A percentile compares a stretch with the other conserved stretches of the same genome.
Conservation (phyloP, 179 eudicot genomes). For the Patellifolia procumbens region DNA sequence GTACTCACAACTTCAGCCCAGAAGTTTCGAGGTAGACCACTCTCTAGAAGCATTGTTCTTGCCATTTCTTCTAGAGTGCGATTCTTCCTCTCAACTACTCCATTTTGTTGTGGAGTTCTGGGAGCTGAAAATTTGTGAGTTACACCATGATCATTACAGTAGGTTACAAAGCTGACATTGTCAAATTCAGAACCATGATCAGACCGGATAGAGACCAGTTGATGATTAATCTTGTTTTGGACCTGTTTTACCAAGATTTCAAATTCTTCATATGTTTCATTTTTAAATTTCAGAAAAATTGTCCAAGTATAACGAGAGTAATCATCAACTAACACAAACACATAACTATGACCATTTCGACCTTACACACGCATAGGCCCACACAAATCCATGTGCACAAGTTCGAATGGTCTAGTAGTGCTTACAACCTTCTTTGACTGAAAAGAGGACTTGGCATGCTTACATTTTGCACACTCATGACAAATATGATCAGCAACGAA, state of each 20-base stretch:
- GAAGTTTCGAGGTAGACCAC: no score
- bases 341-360: not conserved
- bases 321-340: slow-evolving; percentile 22
- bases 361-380: not conserved
- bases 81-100: not conserved
- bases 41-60: no score
- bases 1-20: no score
- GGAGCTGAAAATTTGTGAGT: slow-evolving; percentile 19
- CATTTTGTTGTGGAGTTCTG: slow-evolving; percentile 16
- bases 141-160: slow-evolving; percentile 4
- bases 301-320: slow-evolving; percentile 14
- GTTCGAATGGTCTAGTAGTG: not conserved
- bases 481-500: not conserved
- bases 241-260: not conserved
- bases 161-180: not conserved
- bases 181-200: slow-evolving; percentile 18
- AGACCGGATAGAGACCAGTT: not conserved
- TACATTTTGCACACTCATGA: not conserved
- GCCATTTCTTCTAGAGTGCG: not conserved
- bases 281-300: not conserved
- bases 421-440: not conserved
- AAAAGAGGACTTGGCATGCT: not conserved
- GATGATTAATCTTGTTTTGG: not conserved
- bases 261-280: not conserved
- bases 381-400: slow-evolving; percentile 1